Evolutionary conservation across 257 asterid species (phyloP), one percentile per base, ranked within the genome.

Genomic region (Solanum sparsipilum): DNA sequence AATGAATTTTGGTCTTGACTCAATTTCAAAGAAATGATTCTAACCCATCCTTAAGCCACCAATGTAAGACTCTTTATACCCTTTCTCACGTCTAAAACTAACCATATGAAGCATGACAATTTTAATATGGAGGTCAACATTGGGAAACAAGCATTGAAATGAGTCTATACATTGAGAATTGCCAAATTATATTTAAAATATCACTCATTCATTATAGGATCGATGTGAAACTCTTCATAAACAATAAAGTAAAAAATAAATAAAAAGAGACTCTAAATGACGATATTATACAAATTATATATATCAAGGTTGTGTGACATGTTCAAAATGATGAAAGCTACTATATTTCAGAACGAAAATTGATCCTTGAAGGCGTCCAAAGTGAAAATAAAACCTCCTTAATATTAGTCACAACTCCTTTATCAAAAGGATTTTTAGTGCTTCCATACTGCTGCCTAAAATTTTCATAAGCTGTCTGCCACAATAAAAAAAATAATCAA

Each of bases 401-500:
- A 13, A 89, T 27, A 85, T 91, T 92, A 32, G 75, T 91, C 39
- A 88, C 16, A 21, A 86, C 31, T 60, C 89, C 74, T 76, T 63
- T 83, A 76, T 86, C 29, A 38, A 72, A 88, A 9, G 90, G 88
- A 79, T 83, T 92, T 88, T 68, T n/a, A 31, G 84, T 16, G 18
- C 85, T 46, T 46, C 78, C 86, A 76, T 86, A 90, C 21, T 44
- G 70, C 16, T 63, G 85, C 36, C 71, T 91, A 71, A 90, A 89
- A 86, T 91, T 86, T 88, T 92, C 93, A 48, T 91, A 88, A 70
- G 86, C 34, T 25, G 92, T 86, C 89, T 90, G 86, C 71, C 31
- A 81, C 27, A 44, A 27, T 5, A 32, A 29, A 60, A 79, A 3
- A 35, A 1, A 12, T 0, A 13, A 52, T 16, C 0, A 60, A 9